phyloP scores from a whole-genome alignment of 2,329 filamentous ascomycete genomes.

The Colletotrichum sp. region DNA sequence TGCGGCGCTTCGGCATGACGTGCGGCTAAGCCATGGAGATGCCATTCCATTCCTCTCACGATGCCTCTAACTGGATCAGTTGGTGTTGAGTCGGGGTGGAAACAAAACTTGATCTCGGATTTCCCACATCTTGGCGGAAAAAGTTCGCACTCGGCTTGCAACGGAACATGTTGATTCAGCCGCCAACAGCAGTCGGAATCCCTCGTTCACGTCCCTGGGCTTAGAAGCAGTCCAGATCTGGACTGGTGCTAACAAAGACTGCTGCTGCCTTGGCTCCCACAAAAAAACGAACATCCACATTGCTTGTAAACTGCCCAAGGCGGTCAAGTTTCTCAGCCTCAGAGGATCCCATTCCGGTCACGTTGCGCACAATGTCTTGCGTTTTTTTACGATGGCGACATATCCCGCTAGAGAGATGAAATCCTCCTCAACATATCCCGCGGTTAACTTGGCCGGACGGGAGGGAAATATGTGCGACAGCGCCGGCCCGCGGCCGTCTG shows the following conservation, averaged over 20 bases:
- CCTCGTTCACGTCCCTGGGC: not conserved
- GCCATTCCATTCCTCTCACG: not conserved
- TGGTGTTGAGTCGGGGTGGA: not conserved
- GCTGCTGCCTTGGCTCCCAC: not conserved
- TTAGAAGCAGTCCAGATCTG: not conserved
- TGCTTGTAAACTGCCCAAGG: not conserved
- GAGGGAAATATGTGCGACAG: not conserved
- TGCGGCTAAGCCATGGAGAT: not conserved
- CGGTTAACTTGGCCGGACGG: not conserved
- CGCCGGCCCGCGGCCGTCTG: not conserved
- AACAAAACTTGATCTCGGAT: not conserved
- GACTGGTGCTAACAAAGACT: not conserved
- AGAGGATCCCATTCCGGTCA: not conserved
- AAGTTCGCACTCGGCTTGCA: not conserved
- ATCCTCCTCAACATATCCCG: not conserved
- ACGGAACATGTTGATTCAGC: not conserved
- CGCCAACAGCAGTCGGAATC: not conserved
- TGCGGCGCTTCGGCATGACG: not conserved
- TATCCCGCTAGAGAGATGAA: not conserved
- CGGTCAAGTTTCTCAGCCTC: not conserved
- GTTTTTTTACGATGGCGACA: not conserved
- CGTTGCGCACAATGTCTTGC: not conserved
- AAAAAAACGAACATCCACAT: not conserved
- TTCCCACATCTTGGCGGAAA: not conserved
- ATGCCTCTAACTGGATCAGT: not conserved